Evolutionary conservation across 306 rosid genomes (phyloP).

Genomic region (Styphnolobium japonicum): DNA sequence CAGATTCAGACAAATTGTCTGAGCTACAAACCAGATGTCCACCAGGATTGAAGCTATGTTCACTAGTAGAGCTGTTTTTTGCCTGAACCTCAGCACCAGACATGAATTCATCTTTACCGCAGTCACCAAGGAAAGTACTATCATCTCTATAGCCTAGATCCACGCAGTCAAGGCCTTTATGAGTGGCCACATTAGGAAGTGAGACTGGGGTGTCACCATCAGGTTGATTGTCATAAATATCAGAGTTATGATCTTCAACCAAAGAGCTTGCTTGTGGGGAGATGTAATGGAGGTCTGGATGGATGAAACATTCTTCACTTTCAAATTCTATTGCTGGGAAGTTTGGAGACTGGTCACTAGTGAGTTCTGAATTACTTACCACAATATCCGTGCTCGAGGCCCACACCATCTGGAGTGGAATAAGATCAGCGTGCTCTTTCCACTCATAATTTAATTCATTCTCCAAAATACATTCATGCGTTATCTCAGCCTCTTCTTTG

Average conservation of each 20-base stretch:
- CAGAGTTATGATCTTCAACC: conserved; percentile 20
- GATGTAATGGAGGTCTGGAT: conserved; percentile 25
- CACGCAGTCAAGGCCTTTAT: conserved; percentile 4
- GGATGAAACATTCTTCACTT: conserved; percentile 24
- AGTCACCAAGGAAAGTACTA: conserved; percentile 21
- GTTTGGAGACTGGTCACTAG: conserved; percentile 23
- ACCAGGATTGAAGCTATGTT: conserved; percentile 24
- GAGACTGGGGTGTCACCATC: conserved; percentile 21
- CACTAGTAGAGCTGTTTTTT: conserved; percentile 26
- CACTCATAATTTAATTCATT: conserved; percentile 19
- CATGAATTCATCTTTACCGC: conserved; percentile 29
- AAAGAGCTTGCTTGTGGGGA: conserved; percentile 27
- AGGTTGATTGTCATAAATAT: conserved; percentile 22
- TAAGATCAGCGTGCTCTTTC: background rate
- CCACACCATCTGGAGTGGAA: conserved; percentile 29
- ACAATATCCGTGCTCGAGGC: conserved; percentile 4
- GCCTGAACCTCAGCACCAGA: conserved; percentile 33
- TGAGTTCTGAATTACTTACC: conserved; percentile 32
- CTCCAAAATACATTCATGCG: conserved; percentile 24
- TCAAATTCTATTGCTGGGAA: conserved; percentile 44
- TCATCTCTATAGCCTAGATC: conserved; percentile 34
- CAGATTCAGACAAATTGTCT: conserved; percentile 34
- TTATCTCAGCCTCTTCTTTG: conserved; percentile 27
- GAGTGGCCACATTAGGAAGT: conserved; percentile 21
- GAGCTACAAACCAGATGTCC: conserved; percentile 25